Base-by-base conservation (phyloP, 2,329 filamentous ascomycete genomes). In the Trichoderma atroviride region DNA sequence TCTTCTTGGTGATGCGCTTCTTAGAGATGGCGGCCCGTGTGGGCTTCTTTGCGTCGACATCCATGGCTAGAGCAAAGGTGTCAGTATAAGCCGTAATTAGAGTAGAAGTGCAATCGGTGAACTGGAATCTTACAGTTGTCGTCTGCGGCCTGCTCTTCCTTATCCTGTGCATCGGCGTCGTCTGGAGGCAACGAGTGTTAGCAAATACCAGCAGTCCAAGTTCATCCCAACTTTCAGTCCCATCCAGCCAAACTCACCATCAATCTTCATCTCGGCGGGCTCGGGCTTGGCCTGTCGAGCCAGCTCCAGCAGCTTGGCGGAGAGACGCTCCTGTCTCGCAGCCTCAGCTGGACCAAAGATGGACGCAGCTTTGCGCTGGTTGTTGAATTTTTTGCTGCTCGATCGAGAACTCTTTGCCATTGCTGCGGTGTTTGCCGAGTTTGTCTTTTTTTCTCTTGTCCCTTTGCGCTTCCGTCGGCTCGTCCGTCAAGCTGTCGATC, bases 361-460 rank as follows among this genome's bases (percentile, higher is more conserved):
- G 73, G 88, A 89, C 73, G 88, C 85, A 80, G 94, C 94, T 73
- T 97, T 86, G 75, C 88, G 90, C 74, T 88, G 86, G 83, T 94
- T 93, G 84, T 97, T 97, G 76, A 86, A 86, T 84, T 97, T 97
- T 76, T 86, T 89, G 73, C 87, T 85, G 78, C 91, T 96, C 73
- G 94, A 88, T 79, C 95, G 87, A 71, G 92, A 85, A 78, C 92
- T 92, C 80, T 97, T 97, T 29, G 94, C 95, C 95, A 97, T 98
- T 75, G 68, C 86, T 78, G 66, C 55, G 43, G 37, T 66, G n/a
- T 65, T 43, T 61, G 27, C 33, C 5, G 16, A 19, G 31, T 19
- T n/a, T n/a, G 61, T 57, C 19, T 35, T n/a, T 1, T 7, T 10
- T n/a, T 43, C 2, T 43, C 19, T 5, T 43, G 40, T 29, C 13